Base-by-base conservation (phyloP, 2,329 filamentous ascomycete genomes). In the Beauveria sp. region DNA sequence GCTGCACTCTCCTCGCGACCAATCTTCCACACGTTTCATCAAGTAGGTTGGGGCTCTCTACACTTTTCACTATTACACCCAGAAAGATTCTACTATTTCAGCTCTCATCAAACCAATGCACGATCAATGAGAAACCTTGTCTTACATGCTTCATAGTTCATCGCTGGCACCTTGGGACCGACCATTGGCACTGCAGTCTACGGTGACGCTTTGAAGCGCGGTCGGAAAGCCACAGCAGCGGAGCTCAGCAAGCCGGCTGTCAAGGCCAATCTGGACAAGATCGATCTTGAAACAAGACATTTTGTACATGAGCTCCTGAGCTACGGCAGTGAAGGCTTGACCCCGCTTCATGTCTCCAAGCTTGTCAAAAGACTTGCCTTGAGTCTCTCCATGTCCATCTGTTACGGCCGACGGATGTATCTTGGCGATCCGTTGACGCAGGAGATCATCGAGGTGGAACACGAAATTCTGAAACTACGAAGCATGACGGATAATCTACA, bases 211-310 rank as follows among this genome's bases (percentile, higher is more conserved):
- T n/a, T 59, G 46, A 59, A 58, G 24, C 56, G 56, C 26, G 56
- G 46, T 5, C 56, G 56, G 1, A 51, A 59, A 18, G 56, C 56
- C 8, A 59, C 56, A 1, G 56, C 56, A 7, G 47, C 56, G 16
- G 56, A 59, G 47, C 56, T 59, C 47, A 59, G 56, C 47, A 59
- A 59, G 9, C 56, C 56, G 5, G 56, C 56, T 5, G 56, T 59
- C 47, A 59, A 59, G 7, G 46, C 46, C 18, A 59, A 59, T 22
- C 56, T 52, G 9, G 47, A 34, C 22, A 59, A 59, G 22, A 51
- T 59, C n/a, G 46, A 59, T 26, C 46, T 59, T 18, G 56, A 59
- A 30, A 43, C 47, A 12, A 30, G 56, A 12, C 56, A 58, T 22
- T 51, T 58, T 22, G 18, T 58, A 9, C 56, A 58, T n/a, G 56